Percentiles rank a stretch among this genome's conserved stretches.
Evolutionary conservation across 1,284 basidiomycete species (phyloP).

Genomic region (Phylloboletellus chloephorus): DNA sequence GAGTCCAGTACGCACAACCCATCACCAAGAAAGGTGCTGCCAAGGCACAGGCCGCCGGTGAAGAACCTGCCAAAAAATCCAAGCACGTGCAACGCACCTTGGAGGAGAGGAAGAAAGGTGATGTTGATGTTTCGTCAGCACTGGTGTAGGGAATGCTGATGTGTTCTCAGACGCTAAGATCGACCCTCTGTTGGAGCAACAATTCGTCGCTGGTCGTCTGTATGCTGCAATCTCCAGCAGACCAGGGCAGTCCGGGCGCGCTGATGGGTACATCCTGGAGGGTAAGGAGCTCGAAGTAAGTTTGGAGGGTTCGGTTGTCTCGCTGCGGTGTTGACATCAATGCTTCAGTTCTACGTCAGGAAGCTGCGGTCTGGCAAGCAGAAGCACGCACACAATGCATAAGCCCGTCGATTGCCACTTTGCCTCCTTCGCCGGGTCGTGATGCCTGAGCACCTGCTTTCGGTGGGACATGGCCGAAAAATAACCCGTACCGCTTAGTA

Average conservation of each 20-base stretch:
- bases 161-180: constrained; percentile 70
- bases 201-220: constrained; percentile 84
- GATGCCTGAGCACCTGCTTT: constrained; percentile 7
- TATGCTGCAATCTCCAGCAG: constrained; percentile 88
- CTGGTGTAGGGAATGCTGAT: constrained; percentile 4
- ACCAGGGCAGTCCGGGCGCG: constrained; percentile 90
- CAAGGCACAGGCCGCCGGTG: constrained; percentile 51
- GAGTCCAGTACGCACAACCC: constrained; percentile 79
- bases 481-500: constrained; percentile 9
- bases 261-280: constrained; percentile 94
- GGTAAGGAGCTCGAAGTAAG: constrained; percentile 92
- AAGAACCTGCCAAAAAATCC: constrained; percentile 79
- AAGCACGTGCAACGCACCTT: constrained; percentile 83
- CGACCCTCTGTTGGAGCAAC: constrained; percentile 79
- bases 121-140: constrained; percentile 20
- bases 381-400: constrained; percentile 74
- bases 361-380: constrained; percentile 90
- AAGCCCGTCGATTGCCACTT: constrained; percentile 15
- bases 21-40: constrained; percentile 69
- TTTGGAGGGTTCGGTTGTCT: constrained; percentile 7
- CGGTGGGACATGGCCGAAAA: constrained; percentile 9
- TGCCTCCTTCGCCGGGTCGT: constrained; percentile 1
- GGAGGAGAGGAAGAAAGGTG: constrained; percentile 86
- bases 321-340: constrained; percentile 13
- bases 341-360: constrained; percentile 80